Base-by-base conservation (phyloP, 2,329 filamentous ascomycete genomes). In the Sclerotiophoma versabilis region DNA sequence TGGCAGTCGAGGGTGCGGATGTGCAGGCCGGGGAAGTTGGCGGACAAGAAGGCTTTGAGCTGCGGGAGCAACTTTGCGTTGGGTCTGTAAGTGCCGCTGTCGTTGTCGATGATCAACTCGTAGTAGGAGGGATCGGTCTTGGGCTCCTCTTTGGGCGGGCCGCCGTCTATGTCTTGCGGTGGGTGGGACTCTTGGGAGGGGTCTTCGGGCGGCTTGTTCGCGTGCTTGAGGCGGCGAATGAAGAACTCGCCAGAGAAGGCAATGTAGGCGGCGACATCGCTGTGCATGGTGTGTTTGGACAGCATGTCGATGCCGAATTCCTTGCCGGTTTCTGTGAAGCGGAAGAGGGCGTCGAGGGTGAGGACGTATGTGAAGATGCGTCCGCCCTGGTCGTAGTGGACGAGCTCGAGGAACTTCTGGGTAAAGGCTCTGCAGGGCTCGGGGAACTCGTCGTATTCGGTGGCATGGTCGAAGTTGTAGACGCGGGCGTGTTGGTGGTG, bases 251-350 rank as follows among this genome's bases (percentile, higher is more conserved):
- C 93, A 0, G 90, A 92, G 71, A 88, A 97, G 19, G 93, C 93
- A 60, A 97, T 91, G 73, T 96, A 96, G 2, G 91, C 89, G 29
- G 87, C 90, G 1, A 96, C 93, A 73, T 97, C 88, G 61, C 91
- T 93, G 77, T 98, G 93, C 92, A 98, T 96, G 33, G 92, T 96
- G 75, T 98, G 93, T 74, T 98, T 98, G 74, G 88, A 92, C 66
- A 98, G 77, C 74, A 97, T 81, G 76, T 97, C 93, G 66, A 98
- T 92, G 46, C 93, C 92, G 55, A 97, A 97, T 68, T 97, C 93
- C 66, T 95, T 95, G 25, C 93, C 93, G 0, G 93, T 98, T 75
- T 97, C 93, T 1, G 93, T 97, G 76, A 97, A 97, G 38, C 92
- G 88, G 70, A 96, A 84, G 47, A 93, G 82, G 5, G 89, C 90